These are phyloP conservation scores for Cyberlindnera amylophila DNA, from an alignment of 805 yeast genomes.

Conservation along the genomic window DNA sequence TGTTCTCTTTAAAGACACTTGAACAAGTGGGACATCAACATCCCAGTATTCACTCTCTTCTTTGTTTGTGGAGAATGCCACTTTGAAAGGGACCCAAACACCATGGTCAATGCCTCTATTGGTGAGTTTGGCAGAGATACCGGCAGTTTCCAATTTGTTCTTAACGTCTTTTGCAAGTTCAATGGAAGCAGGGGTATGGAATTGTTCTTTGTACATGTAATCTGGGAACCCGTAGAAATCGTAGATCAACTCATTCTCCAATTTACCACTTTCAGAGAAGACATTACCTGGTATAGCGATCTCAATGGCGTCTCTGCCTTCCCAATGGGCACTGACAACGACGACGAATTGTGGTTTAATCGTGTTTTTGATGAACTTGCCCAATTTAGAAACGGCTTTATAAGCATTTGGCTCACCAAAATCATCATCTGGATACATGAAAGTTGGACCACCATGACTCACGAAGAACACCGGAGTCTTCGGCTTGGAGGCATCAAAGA, in stretches of 20 bases:
- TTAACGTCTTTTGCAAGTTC: conserved; percentile 43
- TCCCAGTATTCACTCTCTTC: conserved; percentile 24
- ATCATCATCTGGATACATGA: conserved; percentile 51
- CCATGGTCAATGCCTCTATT: conserved; percentile 81
- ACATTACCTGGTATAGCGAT: conserved; percentile 40
- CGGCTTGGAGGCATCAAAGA: conserved; percentile 20
- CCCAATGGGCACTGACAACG: conserved; percentile 79
- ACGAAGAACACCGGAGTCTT: conserved; percentile 58
- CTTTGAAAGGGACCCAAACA: conserved; percentile 75
- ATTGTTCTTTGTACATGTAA: conserved; percentile 58
- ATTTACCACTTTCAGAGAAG: conserved; percentile 3
- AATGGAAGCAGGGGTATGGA: conserved; percentile 46
- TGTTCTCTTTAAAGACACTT: conserved; percentile 33
- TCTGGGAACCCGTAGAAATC: conserved; percentile 75
- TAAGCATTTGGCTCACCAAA: conserved; percentile 58
- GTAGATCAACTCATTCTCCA: conserved; percentile 57
- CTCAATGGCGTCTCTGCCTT: conserved; percentile 46
- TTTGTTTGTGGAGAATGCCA: conserved; percentile 50
- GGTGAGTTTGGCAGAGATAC: conserved; percentile 41
- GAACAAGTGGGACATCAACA: conserved; percentile 37
- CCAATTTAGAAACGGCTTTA: conserved; percentile 45
- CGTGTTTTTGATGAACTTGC: conserved; percentile 43
- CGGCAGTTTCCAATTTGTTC: conserved; percentile 36
- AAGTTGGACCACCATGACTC: conserved; percentile 85
- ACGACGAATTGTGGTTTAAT: conserved; percentile 64